Base-by-base conservation (phyloP, 805 yeast genomes). In the Saturnispora saitoi region DNA sequence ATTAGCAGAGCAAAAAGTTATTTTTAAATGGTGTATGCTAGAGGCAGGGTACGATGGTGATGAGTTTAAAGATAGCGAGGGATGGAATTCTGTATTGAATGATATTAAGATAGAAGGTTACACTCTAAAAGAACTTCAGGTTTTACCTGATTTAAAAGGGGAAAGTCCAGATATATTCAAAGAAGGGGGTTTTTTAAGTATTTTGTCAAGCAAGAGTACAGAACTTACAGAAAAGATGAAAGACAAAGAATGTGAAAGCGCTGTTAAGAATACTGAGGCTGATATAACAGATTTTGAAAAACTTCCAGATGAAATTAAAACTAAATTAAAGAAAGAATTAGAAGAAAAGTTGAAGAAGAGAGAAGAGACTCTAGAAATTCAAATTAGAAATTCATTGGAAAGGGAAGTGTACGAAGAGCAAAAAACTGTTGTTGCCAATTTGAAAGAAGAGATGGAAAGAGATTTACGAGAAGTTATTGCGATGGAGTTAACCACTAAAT, bases 1-100 rank as follows among this genome's bases (percentile, higher is more conserved):
- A 7, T 54, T 56, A 3, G 15, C 24, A 2, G 53, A 53, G 24
- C 48, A 58, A 29, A 62, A 57, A 32, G 46, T 42, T 15, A 51
- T 50, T 4, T 42, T 61, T 28, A 55, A 48, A 42, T 63, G 56
- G 54, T 41, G 51, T 42, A 26, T 29, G 7, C 7, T 43, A 12
- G 55, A 53, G 32, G 47, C 41, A 0, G 20, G 38, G 8, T 32
- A 36, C 28, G 48, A 45, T 30, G 32, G 39, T 12, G 26, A 32
- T n/a, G 51, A 45, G 29, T 36, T 45, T 20, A 26, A 42, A 40
- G 34, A 44, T n/a, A 28, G 28, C 24, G 41, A n/a, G 10, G 54
- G 51, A 6, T 51, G 51, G 54, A 30, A 36, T 42, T 40, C 41
- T 14, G 42, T 43, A 20, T 15, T 34, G 5, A 40, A 39, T 4